Evolutionary conservation across 805 yeast species (phyloP).

Genomic region (Alloascoidea hylecoeti): DNA sequence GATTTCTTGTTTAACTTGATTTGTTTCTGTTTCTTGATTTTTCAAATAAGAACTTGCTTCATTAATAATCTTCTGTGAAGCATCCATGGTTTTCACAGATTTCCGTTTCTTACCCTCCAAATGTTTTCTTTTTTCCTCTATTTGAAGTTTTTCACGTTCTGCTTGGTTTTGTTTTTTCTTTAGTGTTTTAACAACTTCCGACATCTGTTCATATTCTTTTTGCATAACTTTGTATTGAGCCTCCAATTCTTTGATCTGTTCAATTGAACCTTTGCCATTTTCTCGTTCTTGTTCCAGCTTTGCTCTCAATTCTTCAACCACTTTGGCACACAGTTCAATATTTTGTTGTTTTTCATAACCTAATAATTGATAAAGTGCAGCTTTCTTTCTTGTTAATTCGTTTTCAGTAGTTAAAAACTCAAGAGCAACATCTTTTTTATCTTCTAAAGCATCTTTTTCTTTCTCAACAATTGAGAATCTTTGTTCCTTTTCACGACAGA

Average conservation of each 20-base stretch:
- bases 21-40: constrained; percentile 28
- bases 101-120: constrained; percentile 42
- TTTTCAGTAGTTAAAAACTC: constrained; percentile 54
- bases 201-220: constrained; percentile 8
- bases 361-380: constrained; percentile 39
- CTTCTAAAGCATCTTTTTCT: constrained; percentile 39
- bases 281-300: constrained; percentile 28
- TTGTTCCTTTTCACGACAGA: constrained; percentile 67
- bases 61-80: constrained; percentile 28
- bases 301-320: constrained; percentile 24
- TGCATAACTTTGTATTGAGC: constrained; percentile 8
- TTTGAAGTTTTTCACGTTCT: constrained; percentile 48
- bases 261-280: constrained; percentile 24
- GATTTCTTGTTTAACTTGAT: constrained; percentile 28
- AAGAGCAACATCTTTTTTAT: constrained; percentile 55
- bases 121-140: constrained; percentile 69
- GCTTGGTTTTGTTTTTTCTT: constrained; percentile 16
- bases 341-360: constrained; percentile 24
- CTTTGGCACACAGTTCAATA: constrained; percentile 22
- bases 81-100: constrained; percentile 35
- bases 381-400: constrained; percentile 32
- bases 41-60: constrained; percentile 32
- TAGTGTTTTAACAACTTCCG: constrained; percentile 5
- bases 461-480: constrained; percentile 69
- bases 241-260: constrained; percentile 19